Conservation (phyloP, 371 early-diverging fungal genomes). For the Rhizomucor pusillus region DNA sequence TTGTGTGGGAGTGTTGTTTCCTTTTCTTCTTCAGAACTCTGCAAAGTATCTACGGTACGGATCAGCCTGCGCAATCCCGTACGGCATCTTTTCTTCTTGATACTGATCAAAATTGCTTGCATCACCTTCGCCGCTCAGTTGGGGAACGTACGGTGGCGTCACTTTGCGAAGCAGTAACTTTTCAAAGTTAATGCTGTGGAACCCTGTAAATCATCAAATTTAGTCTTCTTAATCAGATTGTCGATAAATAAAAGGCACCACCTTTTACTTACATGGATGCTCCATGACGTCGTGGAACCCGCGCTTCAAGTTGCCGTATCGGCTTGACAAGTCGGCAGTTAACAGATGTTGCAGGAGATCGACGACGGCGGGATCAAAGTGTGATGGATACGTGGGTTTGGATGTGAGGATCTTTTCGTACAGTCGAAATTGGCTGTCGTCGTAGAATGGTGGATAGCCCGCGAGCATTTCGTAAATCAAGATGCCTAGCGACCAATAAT, state of each 20-base stretch:
- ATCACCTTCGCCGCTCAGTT: conserved; percentile 79
- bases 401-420: conserved; percentile 92
- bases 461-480: conserved; percentile 92
- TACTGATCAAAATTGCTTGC: conserved; percentile 92
- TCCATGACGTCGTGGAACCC: conserved; percentile 78
- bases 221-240: too few species aligned
- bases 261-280: conserved; percentile 62
- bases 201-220: conserved; percentile 69
- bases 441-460: conserved; percentile 96
- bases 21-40: conserved; percentile 32
- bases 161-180: conserved; percentile 67
- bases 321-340: conserved; percentile 81
- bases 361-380: conserved; percentile 78
- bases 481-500: conserved; percentile 98
- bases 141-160: conserved; percentile 86
- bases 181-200: conserved; percentile 89
- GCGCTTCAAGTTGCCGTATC: conserved; percentile 85
- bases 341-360: conserved; percentile 88
- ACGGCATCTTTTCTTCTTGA: conserved; percentile 70
- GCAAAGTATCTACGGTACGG: conserved; percentile 26
- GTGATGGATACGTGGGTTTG: conserved; percentile 79
- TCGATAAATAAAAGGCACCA: conserved; percentile 53
- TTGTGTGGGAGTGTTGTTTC: too few species aligned
- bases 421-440: conserved; percentile 81
- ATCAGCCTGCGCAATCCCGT: conserved; percentile 36